Evolutionary conservation across 2,329 filamentous ascomycete genomes (phyloP).

Genomic region (Lasiodiplodia citricola): DNA sequence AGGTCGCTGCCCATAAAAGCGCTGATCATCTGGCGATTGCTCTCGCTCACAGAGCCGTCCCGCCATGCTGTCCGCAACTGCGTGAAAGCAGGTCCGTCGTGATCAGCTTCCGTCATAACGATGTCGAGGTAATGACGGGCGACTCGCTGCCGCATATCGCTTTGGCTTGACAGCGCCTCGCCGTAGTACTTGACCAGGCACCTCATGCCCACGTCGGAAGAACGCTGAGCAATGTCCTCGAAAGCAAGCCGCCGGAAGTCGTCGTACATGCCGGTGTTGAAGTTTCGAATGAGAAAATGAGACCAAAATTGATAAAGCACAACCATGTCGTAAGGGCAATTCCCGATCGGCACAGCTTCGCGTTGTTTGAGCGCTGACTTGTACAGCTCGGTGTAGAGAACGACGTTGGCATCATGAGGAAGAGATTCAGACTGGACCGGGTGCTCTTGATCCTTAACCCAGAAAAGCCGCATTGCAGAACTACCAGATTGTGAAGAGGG

Average conservation of each 20-base stretch:
- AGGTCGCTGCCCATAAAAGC: slow-evolving; percentile 58
- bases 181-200: slow-evolving; percentile 71
- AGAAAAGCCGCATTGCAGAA: slow-evolving; percentile 45
- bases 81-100: slow-evolving; percentile 54
- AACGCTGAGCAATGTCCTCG: slow-evolving; percentile 63
- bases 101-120: slow-evolving; percentile 54
- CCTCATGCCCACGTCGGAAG: slow-evolving; percentile 62
- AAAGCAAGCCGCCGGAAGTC: slow-evolving; percentile 73
- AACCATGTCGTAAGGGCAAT: slow-evolving; percentile 64
- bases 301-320: slow-evolving; percentile 77
- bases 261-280: slow-evolving; percentile 76
- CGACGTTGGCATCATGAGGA: slow-evolving; percentile 52
- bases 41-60: slow-evolving; percentile 60
- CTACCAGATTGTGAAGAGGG: slow-evolving; percentile 30
- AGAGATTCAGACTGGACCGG: slow-evolving; percentile 47
- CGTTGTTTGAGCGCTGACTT: slow-evolving; percentile 58
- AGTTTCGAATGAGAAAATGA: slow-evolving; percentile 73
- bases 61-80: slow-evolving; percentile 59
- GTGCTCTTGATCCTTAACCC: slow-evolving; percentile 56
- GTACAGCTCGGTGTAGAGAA: slow-evolving; percentile 56
- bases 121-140: slow-evolving; percentile 62
- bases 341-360: slow-evolving; percentile 49
- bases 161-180: slow-evolving; percentile 58
- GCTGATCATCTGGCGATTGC: slow-evolving; percentile 62
- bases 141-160: slow-evolving; percentile 58